Conservation (phyloP, 139 green algal genomes). For the Pleodorina starrii region DNA sequence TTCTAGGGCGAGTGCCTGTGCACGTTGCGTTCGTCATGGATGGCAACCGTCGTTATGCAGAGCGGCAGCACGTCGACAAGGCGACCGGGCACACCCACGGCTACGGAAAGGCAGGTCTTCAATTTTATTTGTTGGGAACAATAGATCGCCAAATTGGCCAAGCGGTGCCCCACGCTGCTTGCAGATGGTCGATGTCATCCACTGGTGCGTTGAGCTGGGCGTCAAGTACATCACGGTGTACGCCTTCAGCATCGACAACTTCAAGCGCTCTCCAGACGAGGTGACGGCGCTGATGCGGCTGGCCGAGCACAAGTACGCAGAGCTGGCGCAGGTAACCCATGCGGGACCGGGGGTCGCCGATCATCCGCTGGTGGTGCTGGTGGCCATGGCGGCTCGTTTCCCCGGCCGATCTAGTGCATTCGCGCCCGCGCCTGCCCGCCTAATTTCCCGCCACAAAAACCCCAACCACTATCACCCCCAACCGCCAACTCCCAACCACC, state of each 20-base stretch:
- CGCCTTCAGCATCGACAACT: conserved; percentile 98
- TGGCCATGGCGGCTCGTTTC: no score
- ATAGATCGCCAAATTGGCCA: no score
- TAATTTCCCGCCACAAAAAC: no score
- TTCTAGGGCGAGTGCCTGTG: conserved; percentile 64
- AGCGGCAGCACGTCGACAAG: conserved; percentile 53
- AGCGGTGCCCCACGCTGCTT: background rate
- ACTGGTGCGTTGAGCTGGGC: conserved; percentile 94
- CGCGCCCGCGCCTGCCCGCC: no score
- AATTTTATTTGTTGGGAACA: background rate
- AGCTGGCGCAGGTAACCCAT: conserved; percentile 75
- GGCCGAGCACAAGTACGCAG: conserved; percentile 81
- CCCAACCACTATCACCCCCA: background rate
- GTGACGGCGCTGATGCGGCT: conserved; percentile 89
- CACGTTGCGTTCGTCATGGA: conserved; percentile 98
- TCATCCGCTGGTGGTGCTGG: no score
- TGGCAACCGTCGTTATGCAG: conserved; percentile 93
- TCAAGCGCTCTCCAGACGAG: conserved; percentile 82
- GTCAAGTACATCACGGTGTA: conserved; percentile 90
- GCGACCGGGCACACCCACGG: conserved; percentile 75
- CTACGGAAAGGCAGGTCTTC: conserved; percentile 68
- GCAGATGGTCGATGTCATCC: conserved; percentile 86
- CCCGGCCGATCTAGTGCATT: no score
- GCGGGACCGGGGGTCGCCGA: no score
- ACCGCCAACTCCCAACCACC: background rate